Evolutionary conservation across 1,284 basidiomycete genomes (phyloP).

Genomic region (Moniliophthora roreri): DNA sequence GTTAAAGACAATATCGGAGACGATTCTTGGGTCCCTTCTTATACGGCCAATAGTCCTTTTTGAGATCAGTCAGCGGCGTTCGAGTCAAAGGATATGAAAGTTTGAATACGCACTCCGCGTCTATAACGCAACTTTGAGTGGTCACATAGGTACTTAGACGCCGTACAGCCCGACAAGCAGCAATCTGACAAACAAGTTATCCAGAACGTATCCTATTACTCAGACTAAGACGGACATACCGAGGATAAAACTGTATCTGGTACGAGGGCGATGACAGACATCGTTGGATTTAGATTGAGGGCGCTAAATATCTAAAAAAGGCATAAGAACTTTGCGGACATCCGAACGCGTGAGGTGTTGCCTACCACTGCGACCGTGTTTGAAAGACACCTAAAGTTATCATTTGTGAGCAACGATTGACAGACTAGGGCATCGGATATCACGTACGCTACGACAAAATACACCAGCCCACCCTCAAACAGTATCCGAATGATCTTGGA

Average conservation of each 20-base stretch:
- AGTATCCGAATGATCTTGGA: neutral
- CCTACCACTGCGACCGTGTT: neutral
- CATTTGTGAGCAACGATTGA: too few species aligned
- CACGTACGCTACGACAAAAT: neutral
- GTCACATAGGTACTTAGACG: neutral
- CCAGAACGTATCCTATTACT: neutral
- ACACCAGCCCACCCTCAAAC: neutral
- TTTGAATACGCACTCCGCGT: too few species aligned
- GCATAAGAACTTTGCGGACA: neutral
- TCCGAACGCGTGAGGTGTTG: too few species aligned
- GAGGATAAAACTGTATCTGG: neutral
- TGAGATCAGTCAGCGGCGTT: too few species aligned
- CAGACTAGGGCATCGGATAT: too few species aligned
- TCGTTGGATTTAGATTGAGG: constrained; percentile 4
- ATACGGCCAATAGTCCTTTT: too few species aligned
- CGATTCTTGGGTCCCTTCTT: too few species aligned
- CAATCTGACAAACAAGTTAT: neutral
- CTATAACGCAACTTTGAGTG: too few species aligned
- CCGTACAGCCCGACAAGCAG: neutral
- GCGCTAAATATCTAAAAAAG: neutral
- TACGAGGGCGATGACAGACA: constrained; percentile 2
- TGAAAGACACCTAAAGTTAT: neutral
- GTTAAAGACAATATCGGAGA: too few species aligned
- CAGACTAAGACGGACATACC: neutral
- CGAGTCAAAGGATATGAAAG: too few species aligned